Base-by-base conservation (phyloP, 371 early-diverging fungal genomes). In the Apophysomyces ossiformis region DNA sequence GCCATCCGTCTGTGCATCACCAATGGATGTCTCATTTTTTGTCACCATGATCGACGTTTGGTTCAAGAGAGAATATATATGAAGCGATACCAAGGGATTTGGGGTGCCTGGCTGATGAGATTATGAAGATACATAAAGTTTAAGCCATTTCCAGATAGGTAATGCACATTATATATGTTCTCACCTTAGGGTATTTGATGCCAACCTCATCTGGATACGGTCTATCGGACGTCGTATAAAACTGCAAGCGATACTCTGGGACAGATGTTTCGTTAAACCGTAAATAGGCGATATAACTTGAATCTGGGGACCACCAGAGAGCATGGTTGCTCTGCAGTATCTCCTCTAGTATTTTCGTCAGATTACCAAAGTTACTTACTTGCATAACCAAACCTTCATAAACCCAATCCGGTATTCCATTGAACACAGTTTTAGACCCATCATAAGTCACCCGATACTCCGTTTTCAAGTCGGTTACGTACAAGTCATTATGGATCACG, bases 321-420 rank as follows among this genome's bases (percentile, higher is more conserved):
- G 96, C 91, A 15, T 78, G 76, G 16, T 90, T 81, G 0, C 76
- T 71, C 0, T 71, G 81, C 57, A 93, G 86, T 1, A 98, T 93
- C 69, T 98, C 97, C 74, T 98, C 97, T 68, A n/a, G 21, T 9
- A 18, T 18, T 21, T 26, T 11, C 9, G 54, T 50, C 9, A 21
- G 21, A 32, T 65, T 21, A 41, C 11, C 41, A 41, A 41, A 13
- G 8, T 41, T 44, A 11, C 16, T 21, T 18, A 2, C 32, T 2
- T 2, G 32, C 36, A 15, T 16, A 1, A 7, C 15, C 16, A 12
- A 61, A 68, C 69, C 69, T 80, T 97, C 98, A 69, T 98, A 98
- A 0, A 98, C 97, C 99, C 99, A 99, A 76, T 98, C 99, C 32
- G 96, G 90, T 12, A 97, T 82, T 8, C 98, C 99, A 72, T 98